Percentiles rank a stretch among this genome's conserved stretches.
phyloP scores from a whole-genome alignment of 106 monocot genomes.

The Ottelia alismoides region DNA sequence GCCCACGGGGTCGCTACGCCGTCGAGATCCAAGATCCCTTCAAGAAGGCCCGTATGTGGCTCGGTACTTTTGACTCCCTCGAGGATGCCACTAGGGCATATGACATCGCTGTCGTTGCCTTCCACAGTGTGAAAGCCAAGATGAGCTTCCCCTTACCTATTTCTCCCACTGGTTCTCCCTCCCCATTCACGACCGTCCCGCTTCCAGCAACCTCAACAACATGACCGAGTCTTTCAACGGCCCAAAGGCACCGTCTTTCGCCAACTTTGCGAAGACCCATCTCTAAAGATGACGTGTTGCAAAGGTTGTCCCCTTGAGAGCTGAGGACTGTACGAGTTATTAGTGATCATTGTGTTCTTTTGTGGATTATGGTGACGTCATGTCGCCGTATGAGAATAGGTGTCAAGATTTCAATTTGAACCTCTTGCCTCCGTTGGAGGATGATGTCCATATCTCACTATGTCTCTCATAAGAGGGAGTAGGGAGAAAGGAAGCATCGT shows the following conservation, averaged over 20 bases:
- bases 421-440: conserved; percentile 1
- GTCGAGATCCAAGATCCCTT: conserved; percentile 20
- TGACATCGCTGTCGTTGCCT: conserved; percentile 25
- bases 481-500: no score
- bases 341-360: not conserved
- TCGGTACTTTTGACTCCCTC: conserved; percentile 93
- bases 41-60: conserved; percentile 43
- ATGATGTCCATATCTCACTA: no score
- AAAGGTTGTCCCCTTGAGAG: not conserved
- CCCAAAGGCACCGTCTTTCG: not conserved
- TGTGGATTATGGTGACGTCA: not conserved
- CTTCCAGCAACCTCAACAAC: conserved; percentile 4
- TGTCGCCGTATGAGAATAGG: not conserved
- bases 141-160: conserved; percentile 16
- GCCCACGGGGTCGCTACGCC: conserved; percentile 22
- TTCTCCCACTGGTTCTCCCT: no score
- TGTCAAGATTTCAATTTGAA: conserved; percentile 2
- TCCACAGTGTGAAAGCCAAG: conserved; percentile 16
- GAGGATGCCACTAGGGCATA: conserved; percentile 89
- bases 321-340: not conserved
- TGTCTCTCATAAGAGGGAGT: no score
- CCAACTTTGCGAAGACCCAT: not conserved
- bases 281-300: not conserved
- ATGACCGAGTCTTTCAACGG: not conserved
- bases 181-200: no score